Evolutionary conservation across 23 red algal species (phyloP).

Genomic region (Gracilaria caudata): DNA sequence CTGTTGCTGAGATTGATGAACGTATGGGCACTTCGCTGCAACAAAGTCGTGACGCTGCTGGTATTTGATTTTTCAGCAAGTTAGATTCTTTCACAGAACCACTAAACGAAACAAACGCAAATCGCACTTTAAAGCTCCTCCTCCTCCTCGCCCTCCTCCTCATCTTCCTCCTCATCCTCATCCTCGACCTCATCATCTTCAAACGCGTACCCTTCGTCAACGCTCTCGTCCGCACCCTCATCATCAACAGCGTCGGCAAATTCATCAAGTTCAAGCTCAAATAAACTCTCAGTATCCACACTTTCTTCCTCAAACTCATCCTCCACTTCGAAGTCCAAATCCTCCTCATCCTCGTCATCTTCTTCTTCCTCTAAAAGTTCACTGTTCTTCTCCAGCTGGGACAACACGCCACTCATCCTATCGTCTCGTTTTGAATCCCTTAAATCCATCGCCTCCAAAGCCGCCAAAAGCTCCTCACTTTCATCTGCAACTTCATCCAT

Average conservation of each 20-base stretch:
- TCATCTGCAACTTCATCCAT: constrained; percentile 53
- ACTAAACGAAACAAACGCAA: neutral
- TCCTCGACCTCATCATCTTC: constrained; percentile 32
- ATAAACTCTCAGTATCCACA: neutral
- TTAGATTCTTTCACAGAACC: neutral
- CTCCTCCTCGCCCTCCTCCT: neutral
- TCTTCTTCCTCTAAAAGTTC: constrained; percentile 8
- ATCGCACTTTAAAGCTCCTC: neutral
- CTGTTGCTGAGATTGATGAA: constrained; percentile 57
- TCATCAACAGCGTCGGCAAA: constrained; percentile 27
- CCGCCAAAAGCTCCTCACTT: constrained; percentile 43
- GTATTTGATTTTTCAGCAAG: neutral
- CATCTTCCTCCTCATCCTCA: constrained; percentile 19
- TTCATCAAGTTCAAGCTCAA: constrained; percentile 48
- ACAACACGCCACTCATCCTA: neutral
- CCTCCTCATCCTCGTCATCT: constrained; percentile 49
- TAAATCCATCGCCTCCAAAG: constrained; percentile 46
- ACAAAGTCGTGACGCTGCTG: constrained; percentile 24
- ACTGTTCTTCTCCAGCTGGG: neutral
- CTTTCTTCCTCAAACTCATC: constrained; percentile 30
- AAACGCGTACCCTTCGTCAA: neutral
- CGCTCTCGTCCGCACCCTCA: neutral
- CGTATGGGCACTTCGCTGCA: constrained; percentile 23
- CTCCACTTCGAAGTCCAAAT: constrained; percentile 36
- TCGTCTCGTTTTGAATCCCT: constrained; percentile 13